phyloP scores from a whole-genome alignment of 768 basidiomycete species.

The Phallus indusiatus region DNA sequence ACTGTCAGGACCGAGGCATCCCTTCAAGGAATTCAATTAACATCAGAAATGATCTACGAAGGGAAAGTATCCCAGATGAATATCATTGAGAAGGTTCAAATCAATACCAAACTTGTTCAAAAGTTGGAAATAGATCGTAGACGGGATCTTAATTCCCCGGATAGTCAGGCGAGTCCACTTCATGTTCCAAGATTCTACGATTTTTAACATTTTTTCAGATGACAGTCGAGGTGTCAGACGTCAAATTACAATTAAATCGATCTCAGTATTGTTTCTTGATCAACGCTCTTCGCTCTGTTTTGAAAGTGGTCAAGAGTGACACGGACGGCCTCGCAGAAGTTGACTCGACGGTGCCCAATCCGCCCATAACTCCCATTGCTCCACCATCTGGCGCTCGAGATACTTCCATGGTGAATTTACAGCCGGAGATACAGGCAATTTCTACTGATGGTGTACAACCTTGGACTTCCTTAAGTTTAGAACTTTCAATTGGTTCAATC shows the following conservation, averaged over 20 bases:
- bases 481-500: constrained; percentile 59
- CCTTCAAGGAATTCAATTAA: constrained; percentile 73
- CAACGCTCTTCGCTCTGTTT: constrained; percentile 56
- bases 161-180: constrained; percentile 52
- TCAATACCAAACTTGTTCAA: constrained; percentile 62
- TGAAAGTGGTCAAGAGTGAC: constrained; percentile 47
- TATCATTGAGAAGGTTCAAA: constrained; percentile 86
- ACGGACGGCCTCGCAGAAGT: constrained; percentile 34
- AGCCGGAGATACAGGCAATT: constrained; percentile 47
- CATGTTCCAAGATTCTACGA: neutral
- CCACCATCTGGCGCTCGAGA: constrained; percentile 16
- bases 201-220: constrained; percentile 37
- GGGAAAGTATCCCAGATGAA: constrained; percentile 50
- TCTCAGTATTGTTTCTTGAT: constrained; percentile 70
- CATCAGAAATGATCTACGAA: constrained; percentile 52
- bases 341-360: constrained; percentile 16
- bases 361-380: constrained; percentile 13
- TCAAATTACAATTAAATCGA: constrained; percentile 77
- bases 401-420: constrained; percentile 24
- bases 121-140: constrained; percentile 42
- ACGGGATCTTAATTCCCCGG: constrained; percentile 48
- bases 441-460: constrained; percentile 21
- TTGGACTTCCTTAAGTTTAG: constrained; percentile 65
- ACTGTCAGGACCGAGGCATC: constrained; percentile 61
- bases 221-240: constrained; percentile 65